Base-by-base conservation (phyloP, 164 flowering plant species). In the Magnolia changhungtana region DNA sequence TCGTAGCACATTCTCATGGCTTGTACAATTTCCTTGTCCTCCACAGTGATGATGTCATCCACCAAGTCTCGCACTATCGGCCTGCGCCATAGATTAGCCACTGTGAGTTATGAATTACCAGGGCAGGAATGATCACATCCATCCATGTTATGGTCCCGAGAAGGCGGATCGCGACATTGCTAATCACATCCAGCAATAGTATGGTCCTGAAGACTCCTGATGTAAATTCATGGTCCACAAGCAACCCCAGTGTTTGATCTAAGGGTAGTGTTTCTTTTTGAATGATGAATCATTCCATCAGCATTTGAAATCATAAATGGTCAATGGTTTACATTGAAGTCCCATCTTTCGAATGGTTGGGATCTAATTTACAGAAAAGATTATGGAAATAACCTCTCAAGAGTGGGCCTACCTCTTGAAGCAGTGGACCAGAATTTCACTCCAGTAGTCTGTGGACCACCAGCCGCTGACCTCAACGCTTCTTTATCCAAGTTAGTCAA, bases 1-100 rank as follows among this genome's bases (percentile, higher is more conserved):
- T 93, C 94, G 63, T 89, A 90, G 75, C 93, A 90, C 74, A 89
- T 85, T 83, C 81, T 90, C 98, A 91, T 93, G 64, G 98, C 98
- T 83, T 86, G 85, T 37, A 93, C 70, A 27, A 95, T 93, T 82
- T 91, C 94, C 13, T 69, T 76, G 72, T 95, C 98, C 16, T 88
- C 97, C 77, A 95, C 98, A 1, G 80, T 78, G 52, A 93, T 89
- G 9, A 93, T 55, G 20, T 82, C 98, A 61, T 95, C 98, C 16
- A 95, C 98, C 20, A 93, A 78, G 81, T 92, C 98, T 67, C 97
- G 82, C 55, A 95, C 92, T 59, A 93, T 68, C 2, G 98, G 97
- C 98, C 98, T 95, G 90, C 72, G 63, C 64, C 24, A 79, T 65
- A 8, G 52, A 37, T 37, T 37, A 37, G 45, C 4, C 7, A 0